Evolutionary conservation across 2,329 filamentous ascomycete genomes (phyloP).

Genomic region (Cercospora beticola): DNA sequence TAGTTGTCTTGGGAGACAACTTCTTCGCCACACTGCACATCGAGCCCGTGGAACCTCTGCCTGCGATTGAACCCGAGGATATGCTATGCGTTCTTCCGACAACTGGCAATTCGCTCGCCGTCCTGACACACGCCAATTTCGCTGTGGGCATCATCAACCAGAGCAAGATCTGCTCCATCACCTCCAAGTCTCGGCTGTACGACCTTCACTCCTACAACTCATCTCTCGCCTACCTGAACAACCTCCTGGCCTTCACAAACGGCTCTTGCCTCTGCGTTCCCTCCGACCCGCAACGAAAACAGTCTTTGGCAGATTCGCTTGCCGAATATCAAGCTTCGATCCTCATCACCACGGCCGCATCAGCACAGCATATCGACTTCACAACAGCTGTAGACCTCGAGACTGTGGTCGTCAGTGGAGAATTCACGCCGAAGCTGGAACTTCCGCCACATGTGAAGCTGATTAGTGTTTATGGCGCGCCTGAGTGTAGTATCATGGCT

Average conservation of each 20-base stretch:
- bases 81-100: slow-evolving; percentile 1
- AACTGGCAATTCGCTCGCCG: slow-evolving; percentile 43
- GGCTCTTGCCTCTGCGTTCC: slow-evolving; percentile 23
- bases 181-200: slow-evolving; percentile 19
- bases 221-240: slow-evolving; percentile 28
- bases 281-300: slow-evolving; percentile 49
- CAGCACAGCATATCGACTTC: slow-evolving; percentile 40
- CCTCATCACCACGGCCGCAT: slow-evolving; percentile 58
- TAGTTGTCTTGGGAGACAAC: not conserved
- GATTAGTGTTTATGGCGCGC: slow-evolving; percentile 47
- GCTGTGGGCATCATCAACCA: slow-evolving; percentile 4
- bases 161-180: slow-evolving; percentile 1
- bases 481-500: slow-evolving; percentile 33
- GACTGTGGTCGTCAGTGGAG: slow-evolving; percentile 35
- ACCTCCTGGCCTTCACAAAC: slow-evolving; percentile 22
- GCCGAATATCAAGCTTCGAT: slow-evolving; percentile 41
- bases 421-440: slow-evolving; percentile 40
- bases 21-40: slow-evolving; percentile 4
- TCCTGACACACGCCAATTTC: slow-evolving; percentile 15
- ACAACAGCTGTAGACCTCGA: slow-evolving; percentile 10
- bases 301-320: slow-evolving; percentile 50
- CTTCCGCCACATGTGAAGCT: slow-evolving; percentile 43
- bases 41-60: not conserved
- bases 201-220: slow-evolving; percentile 31
- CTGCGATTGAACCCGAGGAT: not conserved